Evolutionary conservation across 257 asterid species (phyloP), one percentile per base, ranked within the genome.

Genomic region (Mentha longifolia): DNA sequence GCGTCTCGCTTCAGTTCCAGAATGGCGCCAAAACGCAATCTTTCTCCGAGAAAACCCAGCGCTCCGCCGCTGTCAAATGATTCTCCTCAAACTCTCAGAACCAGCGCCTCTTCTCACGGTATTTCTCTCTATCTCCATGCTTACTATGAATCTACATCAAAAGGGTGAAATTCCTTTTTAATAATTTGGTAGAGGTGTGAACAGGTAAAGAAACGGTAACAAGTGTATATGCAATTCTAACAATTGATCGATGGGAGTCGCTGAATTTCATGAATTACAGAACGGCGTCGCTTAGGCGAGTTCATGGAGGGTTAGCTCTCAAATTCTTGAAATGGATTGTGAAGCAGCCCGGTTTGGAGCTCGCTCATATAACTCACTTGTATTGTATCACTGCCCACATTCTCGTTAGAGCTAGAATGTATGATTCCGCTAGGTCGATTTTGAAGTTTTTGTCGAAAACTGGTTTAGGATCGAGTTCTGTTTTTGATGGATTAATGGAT

Each of bases 201-300:
- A 25, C 83, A 87, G 97, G 87, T 59, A 79, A 78, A 64, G 92
- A 78, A 79, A 69, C 67, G 70, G 86, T 71, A 68, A 80, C 59
- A 56, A 91, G 98, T 78, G 86, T 94, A 15, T 89, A 79, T 67
- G 74, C 83, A 54, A 67, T 94, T 58, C 82, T 94, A 66, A 94
- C 98, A 62, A 80, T 94, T 35, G 86, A 85, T 75, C 91, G 98
- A 19, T 94, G 98, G 97, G 97, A 88, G 73, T 94, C 98, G 14
- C 68, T 94, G 67, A 94, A 89, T 72, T 84, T 59, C 77, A 94
- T 94, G 98, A 83, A 74, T 25, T 93, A 94, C 69, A 91, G 68
- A 76, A 65, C 79, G 75, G 74, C 95, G 62, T 74, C 87, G 46
- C 58, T 94, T 41, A 85, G 97, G 79, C 88, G 85, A 12, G 89